A percentile compares a stretch with the other conserved stretches of the same genome.
phyloP scores from a whole-genome alignment of 257 asterid genomes.

The Solanum arcanum region DNA sequence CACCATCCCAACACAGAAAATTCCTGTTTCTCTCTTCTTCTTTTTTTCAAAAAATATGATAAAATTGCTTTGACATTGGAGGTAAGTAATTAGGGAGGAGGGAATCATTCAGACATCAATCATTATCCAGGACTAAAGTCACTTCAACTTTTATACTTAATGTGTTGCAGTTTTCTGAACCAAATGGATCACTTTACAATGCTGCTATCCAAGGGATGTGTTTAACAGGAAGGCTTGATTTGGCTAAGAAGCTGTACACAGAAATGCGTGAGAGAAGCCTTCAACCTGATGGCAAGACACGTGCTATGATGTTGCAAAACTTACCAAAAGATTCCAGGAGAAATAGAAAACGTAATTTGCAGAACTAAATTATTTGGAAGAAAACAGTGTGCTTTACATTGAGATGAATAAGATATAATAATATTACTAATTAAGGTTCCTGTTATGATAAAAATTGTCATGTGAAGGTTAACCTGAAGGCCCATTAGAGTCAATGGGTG shows the following conservation, averaged over 20 bases:
- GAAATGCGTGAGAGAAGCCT: conserved; percentile 67
- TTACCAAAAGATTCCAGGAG: conserved; percentile 24
- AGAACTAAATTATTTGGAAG: neutral
- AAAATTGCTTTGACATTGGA: neutral
- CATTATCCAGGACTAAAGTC: neutral
- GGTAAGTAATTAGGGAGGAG: neutral
- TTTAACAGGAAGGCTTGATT: conserved; percentile 39
- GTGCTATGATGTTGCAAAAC: conserved; percentile 84
- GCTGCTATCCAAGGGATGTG: conserved; percentile 91
- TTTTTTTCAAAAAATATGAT: neutral
- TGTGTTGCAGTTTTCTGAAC: conserved; percentile 35
- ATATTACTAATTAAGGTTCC: neutral
- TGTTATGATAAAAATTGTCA: neutral
- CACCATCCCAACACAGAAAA: neutral
- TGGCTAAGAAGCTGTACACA: conserved; percentile 54
- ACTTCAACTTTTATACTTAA: neutral
- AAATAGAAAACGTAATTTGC: neutral
- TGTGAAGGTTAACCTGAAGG: neutral
- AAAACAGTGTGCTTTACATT: neutral
- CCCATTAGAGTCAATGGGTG: neutral
- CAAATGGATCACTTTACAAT: conserved; percentile 72
- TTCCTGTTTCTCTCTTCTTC: neutral
- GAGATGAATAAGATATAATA: neutral
- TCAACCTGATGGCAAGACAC: conserved; percentile 76
- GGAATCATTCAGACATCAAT: neutral